These are phyloP conservation scores for Gastrolobium villosum DNA, from an alignment of 306 rosid genomes.

Conservation along the genomic window DNA sequence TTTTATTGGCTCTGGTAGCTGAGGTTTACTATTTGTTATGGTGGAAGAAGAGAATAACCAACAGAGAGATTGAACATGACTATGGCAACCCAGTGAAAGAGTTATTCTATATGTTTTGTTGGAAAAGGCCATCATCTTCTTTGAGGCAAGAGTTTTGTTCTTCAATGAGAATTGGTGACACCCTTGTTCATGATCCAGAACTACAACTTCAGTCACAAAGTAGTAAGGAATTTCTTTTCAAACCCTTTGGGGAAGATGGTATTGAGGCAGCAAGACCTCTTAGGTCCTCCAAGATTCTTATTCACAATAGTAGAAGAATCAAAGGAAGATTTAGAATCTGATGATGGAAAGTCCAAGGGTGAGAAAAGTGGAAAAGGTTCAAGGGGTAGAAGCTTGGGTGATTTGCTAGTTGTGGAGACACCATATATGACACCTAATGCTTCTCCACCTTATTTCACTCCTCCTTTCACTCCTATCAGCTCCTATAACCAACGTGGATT, in stretches of 20 bases:
- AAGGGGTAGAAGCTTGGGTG: constrained; percentile 80
- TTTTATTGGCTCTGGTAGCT: constrained; percentile 89
- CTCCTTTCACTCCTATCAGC: constrained; percentile 77
- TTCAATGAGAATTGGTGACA: constrained; percentile 66
- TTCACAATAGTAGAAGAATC: constrained; percentile 97
- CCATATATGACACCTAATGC: constrained; percentile 88
- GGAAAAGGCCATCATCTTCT: constrained; percentile 76
- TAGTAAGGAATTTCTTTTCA: constrained; percentile 68
- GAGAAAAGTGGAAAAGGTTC: constrained; percentile 62
- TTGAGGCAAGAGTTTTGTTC: constrained; percentile 69
- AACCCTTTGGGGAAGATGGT: constrained; percentile 78
- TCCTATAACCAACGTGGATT: constrained; percentile 65
- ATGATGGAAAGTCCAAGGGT: constrained; percentile 69
- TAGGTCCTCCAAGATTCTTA: constrained; percentile 83
- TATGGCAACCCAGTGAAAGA: constrained; percentile 81
- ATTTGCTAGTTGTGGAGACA: constrained; percentile 83
- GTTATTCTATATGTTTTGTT: constrained; percentile 89
- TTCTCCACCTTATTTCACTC: constrained; percentile 84
- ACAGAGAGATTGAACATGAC: constrained; percentile 72
- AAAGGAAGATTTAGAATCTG: constrained; percentile 92
- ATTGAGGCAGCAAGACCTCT: constrained; percentile 68
- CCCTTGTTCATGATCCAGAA: constrained; percentile 65
- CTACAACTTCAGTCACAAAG: constrained; percentile 59
- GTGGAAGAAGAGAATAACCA: constrained; percentile 93
- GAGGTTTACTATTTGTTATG: constrained; percentile 93